Evolutionary conservation across 345 rosid species (phyloP), one percentile per base, ranked within the genome.

Genomic region (Iberis pinnata): DNA sequence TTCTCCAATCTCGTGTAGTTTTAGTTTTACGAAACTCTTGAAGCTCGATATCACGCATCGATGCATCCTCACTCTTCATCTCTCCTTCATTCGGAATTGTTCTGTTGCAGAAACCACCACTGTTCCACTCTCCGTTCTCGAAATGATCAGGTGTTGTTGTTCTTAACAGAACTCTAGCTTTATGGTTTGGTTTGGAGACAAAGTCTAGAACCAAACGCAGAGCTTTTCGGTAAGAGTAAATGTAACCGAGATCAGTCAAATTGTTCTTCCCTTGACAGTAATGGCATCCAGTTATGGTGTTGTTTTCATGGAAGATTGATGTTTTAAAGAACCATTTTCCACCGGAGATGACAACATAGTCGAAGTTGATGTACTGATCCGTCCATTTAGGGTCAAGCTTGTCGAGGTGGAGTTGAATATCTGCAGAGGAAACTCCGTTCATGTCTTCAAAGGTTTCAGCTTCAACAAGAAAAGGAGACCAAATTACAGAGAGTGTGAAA

Each of bases 281-380:
- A 65, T 92, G 95, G 78, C 98, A 92, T 67, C 95, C 97, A 6
- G 83, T 57, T 0, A 45, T 22, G 0, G 78, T 75, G 64, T 70
- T 60, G 43, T 85, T 81, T 64, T 85, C 95, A 11, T 92, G 76
- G 70, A 88, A 88, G 58, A 92, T 75, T 19, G 97, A 70, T n/a
- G 89, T 79, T 70, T 92, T 88, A 37, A 92, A 84, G 69, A 88
- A 92, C 98, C 98, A 92, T 74, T 92, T 88, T 10, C 98, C 98
- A 8, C 93, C 89, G 5, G 98, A 83, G 68, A 92, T 70, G 40
- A 92, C 79, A 58, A 73, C 63, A 61, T 81, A 88, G 61, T 92
- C 90, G 26, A 80, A 61, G 60, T 63, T 76, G 49, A 31, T 48
- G 75, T 70, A 88, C 13, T 66, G 63, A 18, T 69, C 73, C 0